phyloP scores from a whole-genome alignment of 768 basidiomycete species.

The Tylopilus balloui region DNA sequence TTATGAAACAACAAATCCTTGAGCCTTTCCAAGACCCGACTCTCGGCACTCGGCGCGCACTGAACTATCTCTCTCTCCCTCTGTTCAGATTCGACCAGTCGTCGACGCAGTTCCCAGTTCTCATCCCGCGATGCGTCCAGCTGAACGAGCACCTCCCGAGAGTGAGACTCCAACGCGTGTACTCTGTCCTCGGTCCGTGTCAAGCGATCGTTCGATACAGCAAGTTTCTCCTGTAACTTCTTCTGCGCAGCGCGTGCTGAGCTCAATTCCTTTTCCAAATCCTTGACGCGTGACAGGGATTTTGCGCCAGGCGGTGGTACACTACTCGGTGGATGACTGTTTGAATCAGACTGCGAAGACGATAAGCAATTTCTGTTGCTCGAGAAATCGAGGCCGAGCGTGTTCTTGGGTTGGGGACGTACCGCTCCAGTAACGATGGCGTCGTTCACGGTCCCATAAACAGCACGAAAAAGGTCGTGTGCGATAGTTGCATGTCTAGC shows the following conservation, averaged over 20 bases:
- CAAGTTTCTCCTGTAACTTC: constrained; percentile 19
- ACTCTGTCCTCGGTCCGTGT: constrained; percentile 13
- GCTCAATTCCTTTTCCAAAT: constrained; percentile 25
- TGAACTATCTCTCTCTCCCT: constrained; percentile 16
- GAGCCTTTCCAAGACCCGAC: constrained; percentile 25
- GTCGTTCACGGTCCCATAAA: constrained; percentile 27
- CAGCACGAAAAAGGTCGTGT: constrained; percentile 28
- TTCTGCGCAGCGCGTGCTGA: constrained; percentile 12
- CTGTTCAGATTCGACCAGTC: constrained; percentile 21
- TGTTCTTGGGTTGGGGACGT: constrained; percentile 15
- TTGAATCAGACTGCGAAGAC: neutral
- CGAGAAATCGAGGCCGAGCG: constrained; percentile 27
- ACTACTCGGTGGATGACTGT: neutral
- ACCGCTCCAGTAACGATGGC: constrained; percentile 15
- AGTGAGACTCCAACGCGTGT: constrained; percentile 19
- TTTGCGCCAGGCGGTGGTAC: neutral
- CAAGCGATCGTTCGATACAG: constrained; percentile 12
- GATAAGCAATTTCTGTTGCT: neutral
- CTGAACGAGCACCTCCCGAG: constrained; percentile 15
- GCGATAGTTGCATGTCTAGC: constrained; percentile 19
- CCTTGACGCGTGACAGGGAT: constrained; percentile 13
- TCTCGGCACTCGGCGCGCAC: constrained; percentile 15
- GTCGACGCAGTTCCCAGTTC: constrained; percentile 22
- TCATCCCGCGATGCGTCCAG: constrained; percentile 21
- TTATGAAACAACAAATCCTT: constrained; percentile 30